Base-by-base conservation (phyloP, 2,329 filamentous ascomycete species). In the Fusarium siculi region DNA sequence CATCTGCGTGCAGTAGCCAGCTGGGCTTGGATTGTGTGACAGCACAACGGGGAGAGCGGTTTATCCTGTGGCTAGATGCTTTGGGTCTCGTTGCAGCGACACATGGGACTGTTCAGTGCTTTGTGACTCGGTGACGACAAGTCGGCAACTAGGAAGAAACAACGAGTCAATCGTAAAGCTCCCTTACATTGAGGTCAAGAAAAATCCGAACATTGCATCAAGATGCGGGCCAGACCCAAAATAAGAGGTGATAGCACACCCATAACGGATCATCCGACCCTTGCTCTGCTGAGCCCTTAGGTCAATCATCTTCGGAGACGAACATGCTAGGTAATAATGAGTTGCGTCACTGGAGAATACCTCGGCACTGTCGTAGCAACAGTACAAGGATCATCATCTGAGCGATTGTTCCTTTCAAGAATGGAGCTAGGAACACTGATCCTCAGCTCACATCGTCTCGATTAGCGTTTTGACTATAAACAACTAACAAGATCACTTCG, bases 171-270 rank as follows among this genome's bases (percentile, higher is more conserved):
- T 42, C 55, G n/a, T 30, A 47, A 64, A 28, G 14, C 39, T 25
- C 50, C 58, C 65, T 69, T 57, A 69, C 65, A 52, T 69, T n/a
- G 14, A 64, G 34, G n/a, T n/a, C 58, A 56, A 53, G 25, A 44
- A 57, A 68, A 50, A 42, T 23, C 47, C 53, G 21, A 28, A 69
- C 46, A 57, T 43, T 12, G 30, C 30, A 69, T 56, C 39, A 37
- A 47, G 44, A 49, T 55, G 56, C n/a, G 36, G 50, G 50, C 44
- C 23, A 46, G 36, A 11, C 40, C 19, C 23, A 23, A 44, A 32
- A 44, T 62, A 30, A 56, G n/a, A 63, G 67, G 43, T 56, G 50
- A 69, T 34, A 52, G 18, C 25, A 21, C 25, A 30, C n/a, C 32
- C 21, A 30, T 49, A 30, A 37, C 39, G 32, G 28, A 66, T 40